These are phyloP conservation scores for Phytophthora syringae DNA, from an alignment of 352 stramenopile species.

Conservation along the genomic window DNA sequence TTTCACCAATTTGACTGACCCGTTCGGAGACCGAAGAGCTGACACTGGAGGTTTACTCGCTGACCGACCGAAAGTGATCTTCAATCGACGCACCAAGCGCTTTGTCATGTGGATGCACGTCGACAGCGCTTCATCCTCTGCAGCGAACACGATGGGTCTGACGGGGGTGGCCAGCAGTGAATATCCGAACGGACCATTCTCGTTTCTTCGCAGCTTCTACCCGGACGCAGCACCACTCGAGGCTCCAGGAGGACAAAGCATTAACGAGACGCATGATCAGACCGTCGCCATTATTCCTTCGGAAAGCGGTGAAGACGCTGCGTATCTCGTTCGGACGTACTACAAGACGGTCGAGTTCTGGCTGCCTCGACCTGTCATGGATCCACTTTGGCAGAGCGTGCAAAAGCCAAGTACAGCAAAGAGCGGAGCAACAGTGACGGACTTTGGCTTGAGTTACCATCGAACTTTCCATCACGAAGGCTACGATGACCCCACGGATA, in stretches of 20 bases:
- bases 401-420: constrained; percentile 55
- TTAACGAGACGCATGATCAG: constrained; percentile 96
- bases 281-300: constrained; percentile 70
- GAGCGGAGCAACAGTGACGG: constrained; percentile 48
- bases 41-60: constrained; percentile 49
- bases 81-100: constrained; percentile 80
- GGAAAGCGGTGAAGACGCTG: constrained; percentile 27
- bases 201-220: constrained; percentile 92
- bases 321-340: constrained; percentile 94
- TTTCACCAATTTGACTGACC: constrained; percentile 94
- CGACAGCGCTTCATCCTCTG: constrained; percentile 70
- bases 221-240: constrained; percentile 87
- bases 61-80: constrained; percentile 93
- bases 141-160: constrained; percentile 84
- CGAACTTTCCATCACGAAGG: constrained; percentile 93
- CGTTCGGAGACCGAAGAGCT: constrained; percentile 51
- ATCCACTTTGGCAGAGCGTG: constrained; percentile 97
- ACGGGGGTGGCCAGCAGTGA: constrained; percentile 88
- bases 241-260: constrained; percentile 68
- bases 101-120: constrained; percentile 98
- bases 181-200: constrained; percentile 94
- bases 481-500: constrained; percentile 98
- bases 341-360: constrained; percentile 96
- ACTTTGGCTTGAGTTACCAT: constrained; percentile 97
- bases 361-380: constrained; percentile 95